Evolutionary conservation across 2,329 filamentous ascomycete species (phyloP), one percentile per base, ranked within the genome.

Genomic region (Botrytis fabae): DNA sequence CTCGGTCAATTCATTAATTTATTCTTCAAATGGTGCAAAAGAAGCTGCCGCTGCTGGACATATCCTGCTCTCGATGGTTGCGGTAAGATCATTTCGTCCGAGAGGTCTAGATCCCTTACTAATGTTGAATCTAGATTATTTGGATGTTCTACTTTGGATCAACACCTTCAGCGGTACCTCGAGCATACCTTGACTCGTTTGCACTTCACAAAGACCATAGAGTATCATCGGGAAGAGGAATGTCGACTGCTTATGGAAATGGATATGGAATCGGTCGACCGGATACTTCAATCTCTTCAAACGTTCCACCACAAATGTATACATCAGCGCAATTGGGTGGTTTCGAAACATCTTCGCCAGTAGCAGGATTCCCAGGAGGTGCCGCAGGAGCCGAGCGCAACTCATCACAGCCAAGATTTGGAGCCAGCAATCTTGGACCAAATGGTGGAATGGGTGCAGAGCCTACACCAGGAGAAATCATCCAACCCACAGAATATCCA

Each of bases 91-190:
- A 42, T 20, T 18, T 9, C 57, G 44, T 6, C 18, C 8, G 38
- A 8, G n/a, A 18, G 14, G 4, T 42, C 32, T 62, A 8, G 63
- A 32, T 48, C 62, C 32, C 35, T 68, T n/a, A 25, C 74, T 77
- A 63, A 78, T 68, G 38, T 38, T 51, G 32, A 44, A 61, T 16
- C 16, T 78, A 98, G 95, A 93, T 97, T 78, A 89, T 98, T 74
- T 99, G 96, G 96, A 97, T 98, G 78, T 97, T 98, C 84, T 98
- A 98, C 86, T 99, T 98, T 80, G 96, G 96, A 79, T 97, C 95
- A 2, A 92, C 94, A 28, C 94, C 95, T 1, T 93, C 93, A 60
- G 93, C 95, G 25, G 89, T 91, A 71, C 93, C 95, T 76, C 93
- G 95, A 79, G 91, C 93, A 73, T 97, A 97, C 82, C 92, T 98